Evolutionary conservation across 2,329 filamentous ascomycete species (phyloP).

Genomic region (Lasiodiplodia gonubiensis): DNA sequence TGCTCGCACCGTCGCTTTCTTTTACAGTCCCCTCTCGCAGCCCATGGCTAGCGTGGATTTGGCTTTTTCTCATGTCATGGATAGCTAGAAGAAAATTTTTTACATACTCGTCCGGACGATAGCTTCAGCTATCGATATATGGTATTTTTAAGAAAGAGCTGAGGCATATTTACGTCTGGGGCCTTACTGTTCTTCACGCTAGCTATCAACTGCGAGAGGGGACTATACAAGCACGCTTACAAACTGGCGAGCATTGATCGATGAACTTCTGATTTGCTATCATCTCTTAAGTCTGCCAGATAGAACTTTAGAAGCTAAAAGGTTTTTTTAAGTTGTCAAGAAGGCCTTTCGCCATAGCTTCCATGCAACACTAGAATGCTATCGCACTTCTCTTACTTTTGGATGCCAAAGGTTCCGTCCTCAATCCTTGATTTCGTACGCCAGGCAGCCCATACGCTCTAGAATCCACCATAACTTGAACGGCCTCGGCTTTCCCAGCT

Average conservation of each 20-base stretch:
- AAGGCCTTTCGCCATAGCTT: not conserved
- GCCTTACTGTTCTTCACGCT: too few relatives aligned
- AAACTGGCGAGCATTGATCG: not conserved
- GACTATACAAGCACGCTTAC: not conserved
- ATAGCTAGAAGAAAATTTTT: too few relatives aligned
- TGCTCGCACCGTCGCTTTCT: not conserved
- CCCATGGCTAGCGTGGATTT: too few relatives aligned
- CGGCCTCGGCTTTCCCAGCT: constrained; percentile 43
- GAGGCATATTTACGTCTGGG: too few relatives aligned
- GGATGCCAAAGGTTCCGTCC: not conserved
- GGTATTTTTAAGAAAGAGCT: too few relatives aligned
- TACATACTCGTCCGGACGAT: too few relatives aligned
- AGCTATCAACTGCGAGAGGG: too few relatives aligned
- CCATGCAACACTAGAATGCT: not conserved
- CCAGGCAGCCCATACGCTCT: constrained; percentile 46
- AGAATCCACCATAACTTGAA: constrained; percentile 48
- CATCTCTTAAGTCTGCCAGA: not conserved
- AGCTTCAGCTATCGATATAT: too few relatives aligned
- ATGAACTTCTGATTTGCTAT: not conserved
- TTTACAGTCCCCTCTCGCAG: too few relatives aligned
- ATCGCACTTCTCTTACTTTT: not conserved
- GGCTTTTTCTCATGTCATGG: too few relatives aligned
- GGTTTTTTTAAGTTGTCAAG: not conserved
- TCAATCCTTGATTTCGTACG: constrained; percentile 38
- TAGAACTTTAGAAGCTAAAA: not conserved